Percentiles rank a stretch among this genome's conserved stretches.
Conservation (phyloP, 163 green algal genomes). For the Botryococcus braunii region DNA sequence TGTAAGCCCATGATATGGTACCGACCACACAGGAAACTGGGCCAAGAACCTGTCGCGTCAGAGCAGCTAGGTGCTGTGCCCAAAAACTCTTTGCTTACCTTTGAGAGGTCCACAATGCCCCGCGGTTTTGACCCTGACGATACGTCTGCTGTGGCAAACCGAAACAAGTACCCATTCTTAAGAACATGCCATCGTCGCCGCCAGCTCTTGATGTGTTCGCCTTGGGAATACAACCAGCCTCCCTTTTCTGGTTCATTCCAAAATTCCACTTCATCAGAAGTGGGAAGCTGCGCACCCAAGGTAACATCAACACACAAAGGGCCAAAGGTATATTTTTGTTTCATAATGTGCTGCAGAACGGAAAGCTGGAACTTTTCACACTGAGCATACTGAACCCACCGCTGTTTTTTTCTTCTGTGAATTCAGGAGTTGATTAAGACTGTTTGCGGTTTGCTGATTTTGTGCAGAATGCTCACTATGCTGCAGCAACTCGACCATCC, state of each 20-base stretch:
- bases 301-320: too few relatives aligned
- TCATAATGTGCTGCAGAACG: too few relatives aligned
- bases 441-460: slow-evolving; percentile 45
- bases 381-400: not conserved
- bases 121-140: slow-evolving; percentile 52
- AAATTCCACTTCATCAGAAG: slow-evolving; percentile 80
- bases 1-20: too few relatives aligned
- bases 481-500: slow-evolving; percentile 74
- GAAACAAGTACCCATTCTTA: slow-evolving; percentile 87
- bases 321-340: too few relatives aligned
- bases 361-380: too few relatives aligned
- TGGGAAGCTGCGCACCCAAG: slow-evolving; percentile 45
- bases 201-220: slow-evolving; percentile 83
- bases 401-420: slow-evolving; percentile 8
- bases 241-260: slow-evolving; percentile 75
- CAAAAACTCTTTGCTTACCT: too few relatives aligned
- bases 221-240: slow-evolving; percentile 86
- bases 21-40: not conserved
- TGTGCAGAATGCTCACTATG: slow-evolving; percentile 35
- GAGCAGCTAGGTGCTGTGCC: too few relatives aligned
- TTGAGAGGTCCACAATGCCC: slow-evolving; percentile 78
- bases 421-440: slow-evolving; percentile 50
- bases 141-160: slow-evolving; percentile 64
- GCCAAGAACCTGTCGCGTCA: too few relatives aligned
- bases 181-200: slow-evolving; percentile 87